phyloP scores from a whole-genome alignment of 805 yeast species.

The Ogataea populi-albae region DNA sequence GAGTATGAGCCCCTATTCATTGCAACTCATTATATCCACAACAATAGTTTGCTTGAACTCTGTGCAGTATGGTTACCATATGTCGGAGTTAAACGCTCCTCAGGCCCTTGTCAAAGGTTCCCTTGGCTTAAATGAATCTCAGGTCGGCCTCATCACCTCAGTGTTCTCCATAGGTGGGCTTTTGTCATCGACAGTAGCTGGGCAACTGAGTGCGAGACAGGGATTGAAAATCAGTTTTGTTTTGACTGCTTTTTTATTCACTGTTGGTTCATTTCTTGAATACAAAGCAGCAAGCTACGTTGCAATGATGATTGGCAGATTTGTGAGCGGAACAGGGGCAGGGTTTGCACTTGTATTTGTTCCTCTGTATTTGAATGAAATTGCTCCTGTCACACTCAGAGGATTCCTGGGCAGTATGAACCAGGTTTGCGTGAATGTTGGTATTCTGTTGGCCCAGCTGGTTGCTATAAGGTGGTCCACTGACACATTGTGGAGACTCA shows the following conservation, averaged over 20 bases:
- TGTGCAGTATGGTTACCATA: conserved; percentile 89
- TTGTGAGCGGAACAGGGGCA: conserved; percentile 80
- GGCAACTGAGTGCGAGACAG: conserved; percentile 55
- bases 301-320: conserved; percentile 61
- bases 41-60: conserved; percentile 71
- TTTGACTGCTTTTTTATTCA: conserved; percentile 48
- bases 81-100: conserved; percentile 94
- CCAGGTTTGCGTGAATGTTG: conserved; percentile 81
- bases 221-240: conserved; percentile 62
- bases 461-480: conserved; percentile 70
- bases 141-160: conserved; percentile 72
- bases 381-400: conserved; percentile 63
- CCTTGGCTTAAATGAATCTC: conserved; percentile 35
- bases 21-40: conserved; percentile 42
- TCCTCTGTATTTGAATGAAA: conserved; percentile 77
- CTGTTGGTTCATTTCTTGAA: conserved; percentile 63
- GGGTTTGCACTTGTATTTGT: conserved; percentile 85
- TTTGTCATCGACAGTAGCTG: conserved; percentile 67
- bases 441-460: conserved; percentile 77
- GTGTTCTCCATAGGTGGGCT: conserved; percentile 84
- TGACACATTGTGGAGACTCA: conserved; percentile 65
- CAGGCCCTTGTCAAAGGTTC: conserved; percentile 47
- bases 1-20: conserved; percentile 5
- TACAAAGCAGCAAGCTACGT: conserved; percentile 44
- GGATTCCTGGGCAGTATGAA: conserved; percentile 88